A percentile compares a stretch with the other conserved stretches of the same genome.
These are phyloP conservation scores for Ascochyta rabiei DNA, from an alignment of 2,329 filamentous ascomycete genomes.

Conservation along the genomic window DNA sequence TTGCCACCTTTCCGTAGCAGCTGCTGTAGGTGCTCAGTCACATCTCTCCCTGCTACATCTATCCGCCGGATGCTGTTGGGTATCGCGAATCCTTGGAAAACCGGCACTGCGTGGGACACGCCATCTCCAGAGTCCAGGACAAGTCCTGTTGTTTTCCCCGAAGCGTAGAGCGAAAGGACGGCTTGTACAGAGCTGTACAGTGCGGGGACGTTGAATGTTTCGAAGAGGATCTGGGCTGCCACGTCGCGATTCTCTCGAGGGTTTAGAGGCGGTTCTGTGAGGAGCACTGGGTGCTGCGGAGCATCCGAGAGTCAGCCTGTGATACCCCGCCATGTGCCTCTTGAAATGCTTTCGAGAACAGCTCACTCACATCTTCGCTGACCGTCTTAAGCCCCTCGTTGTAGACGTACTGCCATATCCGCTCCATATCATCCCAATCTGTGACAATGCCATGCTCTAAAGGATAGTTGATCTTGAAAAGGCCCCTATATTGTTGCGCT, in stretches of 20 bases:
- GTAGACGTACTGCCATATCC: slow-evolving; percentile 98
- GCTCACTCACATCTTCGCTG: slow-evolving; percentile 80
- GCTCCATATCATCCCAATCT: slow-evolving; percentile 99
- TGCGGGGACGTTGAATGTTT: slow-evolving; percentile 97
- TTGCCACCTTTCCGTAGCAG: slow-evolving; percentile 90
- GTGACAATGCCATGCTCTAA: slow-evolving; percentile 98
- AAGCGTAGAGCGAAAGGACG: slow-evolving; percentile 93
- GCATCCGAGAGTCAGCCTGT: slow-evolving; percentile 19
- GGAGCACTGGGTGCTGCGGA: slow-evolving; percentile 82
- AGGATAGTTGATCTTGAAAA: slow-evolving; percentile 95
- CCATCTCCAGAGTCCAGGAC: slow-evolving; percentile 95
- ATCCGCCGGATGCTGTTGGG: slow-evolving; percentile 94
- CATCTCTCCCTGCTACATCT: slow-evolving; percentile 93
- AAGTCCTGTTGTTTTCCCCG: slow-evolving; percentile 92
- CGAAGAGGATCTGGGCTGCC: slow-evolving; percentile 95
- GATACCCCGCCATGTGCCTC: slow-evolving; percentile 6
- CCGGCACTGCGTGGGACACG: slow-evolving; percentile 94
- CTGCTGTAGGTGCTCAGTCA: slow-evolving; percentile 93
- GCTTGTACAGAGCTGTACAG: slow-evolving; percentile 97
- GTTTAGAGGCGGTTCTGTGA: slow-evolving; percentile 95
- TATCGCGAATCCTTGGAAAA: slow-evolving; percentile 97
- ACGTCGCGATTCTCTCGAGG: slow-evolving; percentile 94
- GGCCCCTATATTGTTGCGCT: slow-evolving; percentile 85
- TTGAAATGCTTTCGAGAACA: slow-evolving; percentile 1
- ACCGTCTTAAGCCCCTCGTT: slow-evolving; percentile 94